phyloP scores from a whole-genome alignment of 2,329 filamentous ascomycete species.

The Graphiopsis chlorocephala region DNA sequence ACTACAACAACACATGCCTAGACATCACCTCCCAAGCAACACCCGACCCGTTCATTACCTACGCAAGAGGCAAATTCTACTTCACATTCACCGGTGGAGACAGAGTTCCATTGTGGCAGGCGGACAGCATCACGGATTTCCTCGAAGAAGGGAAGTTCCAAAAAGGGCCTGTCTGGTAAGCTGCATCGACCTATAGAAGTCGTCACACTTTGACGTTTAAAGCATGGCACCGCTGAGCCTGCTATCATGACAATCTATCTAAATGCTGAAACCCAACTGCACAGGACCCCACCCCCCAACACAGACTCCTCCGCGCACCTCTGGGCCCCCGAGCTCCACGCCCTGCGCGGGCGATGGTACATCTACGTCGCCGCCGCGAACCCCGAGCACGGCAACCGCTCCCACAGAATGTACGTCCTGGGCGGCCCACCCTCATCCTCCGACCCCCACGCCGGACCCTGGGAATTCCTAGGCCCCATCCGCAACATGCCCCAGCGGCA shows the following conservation, averaged over 20 bases:
- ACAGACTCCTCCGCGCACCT: constrained; percentile 46
- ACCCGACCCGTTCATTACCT: constrained; percentile 46
- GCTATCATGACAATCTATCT: background rate
- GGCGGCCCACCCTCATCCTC: constrained; percentile 37
- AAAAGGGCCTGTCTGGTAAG: constrained; percentile 41
- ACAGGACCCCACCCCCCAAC: constrained; percentile 41
- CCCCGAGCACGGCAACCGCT: constrained; percentile 42
- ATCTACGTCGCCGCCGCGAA: constrained; percentile 50
- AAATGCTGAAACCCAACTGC: constrained; percentile 4
- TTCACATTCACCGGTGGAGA: constrained; percentile 47
- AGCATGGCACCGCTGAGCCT: background rate
- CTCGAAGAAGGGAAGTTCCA: constrained; percentile 32
- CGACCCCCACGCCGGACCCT: constrained; percentile 35
- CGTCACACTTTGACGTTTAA: background rate
- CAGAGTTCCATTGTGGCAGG: constrained; percentile 45
- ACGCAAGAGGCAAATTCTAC: constrained; percentile 44
- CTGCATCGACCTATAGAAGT: background rate
- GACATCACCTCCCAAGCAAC: constrained; percentile 42
- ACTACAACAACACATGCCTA: constrained; percentile 38
- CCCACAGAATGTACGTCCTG: constrained; percentile 48
- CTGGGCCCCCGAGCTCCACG: constrained; percentile 58
- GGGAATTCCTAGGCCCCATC: constrained; percentile 44
- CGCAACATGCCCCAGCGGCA: constrained; percentile 41
- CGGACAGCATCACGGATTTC: constrained; percentile 35
- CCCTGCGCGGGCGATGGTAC: constrained; percentile 52